phyloP scores from a whole-genome alignment of 371 early-diverging fungal species.

The Rhizomucor miehei region DNA sequence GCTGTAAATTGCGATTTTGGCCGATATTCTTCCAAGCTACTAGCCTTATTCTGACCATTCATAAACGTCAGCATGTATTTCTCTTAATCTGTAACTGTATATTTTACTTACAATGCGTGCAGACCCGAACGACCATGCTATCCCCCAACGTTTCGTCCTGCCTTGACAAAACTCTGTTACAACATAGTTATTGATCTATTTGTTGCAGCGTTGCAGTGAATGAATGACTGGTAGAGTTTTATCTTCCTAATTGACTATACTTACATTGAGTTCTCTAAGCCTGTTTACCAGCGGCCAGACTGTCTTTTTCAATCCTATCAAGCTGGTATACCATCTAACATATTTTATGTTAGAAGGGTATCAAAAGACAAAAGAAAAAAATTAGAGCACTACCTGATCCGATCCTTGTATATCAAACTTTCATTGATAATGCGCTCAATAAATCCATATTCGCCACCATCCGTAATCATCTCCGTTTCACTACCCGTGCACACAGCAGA shows the following conservation, averaged over 20 bases:
- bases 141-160: constrained; percentile 60
- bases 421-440: constrained; percentile 54
- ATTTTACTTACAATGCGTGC: constrained; percentile 23
- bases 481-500: constrained; percentile 59
- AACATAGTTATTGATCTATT: constrained; percentile 39
- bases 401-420: constrained; percentile 36
- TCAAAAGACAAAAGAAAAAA: neutral
- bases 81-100: no score
- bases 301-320: constrained; percentile 58
- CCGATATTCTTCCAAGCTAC: constrained; percentile 20
- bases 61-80: no score
- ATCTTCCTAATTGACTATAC: neutral
- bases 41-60: constrained; percentile 7
- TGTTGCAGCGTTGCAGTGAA: neutral
- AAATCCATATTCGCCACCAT: constrained; percentile 67
- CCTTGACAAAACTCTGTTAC: constrained; percentile 58
- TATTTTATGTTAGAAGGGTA: neutral
- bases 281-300: constrained; percentile 33
- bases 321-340: constrained; percentile 62
- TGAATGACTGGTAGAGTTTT: neutral
- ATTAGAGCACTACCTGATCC: constrained; percentile 22
- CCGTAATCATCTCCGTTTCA: constrained; percentile 58
- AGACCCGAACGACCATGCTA: constrained; percentile 62
- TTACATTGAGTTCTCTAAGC: constrained; percentile 32
- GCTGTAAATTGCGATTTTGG: constrained; percentile 32